Evolutionary conservation across 208 protist species (phyloP).

Genomic region (Entamoeba nuttalli): DNA sequence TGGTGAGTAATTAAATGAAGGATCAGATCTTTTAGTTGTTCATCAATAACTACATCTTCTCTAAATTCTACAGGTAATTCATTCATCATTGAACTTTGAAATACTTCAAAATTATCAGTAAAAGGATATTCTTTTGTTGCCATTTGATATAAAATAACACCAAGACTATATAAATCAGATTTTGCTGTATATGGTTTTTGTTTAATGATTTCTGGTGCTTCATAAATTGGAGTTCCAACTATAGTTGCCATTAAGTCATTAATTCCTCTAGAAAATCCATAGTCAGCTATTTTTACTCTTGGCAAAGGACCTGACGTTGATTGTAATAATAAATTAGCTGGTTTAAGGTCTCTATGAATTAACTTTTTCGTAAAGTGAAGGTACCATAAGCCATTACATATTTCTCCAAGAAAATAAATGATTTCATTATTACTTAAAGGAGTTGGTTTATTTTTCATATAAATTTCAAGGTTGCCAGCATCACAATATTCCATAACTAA

Average conservation of each 20-base stretch:
- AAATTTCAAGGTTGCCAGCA: not conserved
- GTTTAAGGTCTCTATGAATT: not conserved
- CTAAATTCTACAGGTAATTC: not conserved
- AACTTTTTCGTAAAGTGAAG: not conserved
- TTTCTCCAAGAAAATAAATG: not conserved
- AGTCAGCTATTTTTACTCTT: not conserved
- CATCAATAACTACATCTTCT: not conserved
- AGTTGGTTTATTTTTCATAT: not conserved
- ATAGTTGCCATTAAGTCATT: not conserved
- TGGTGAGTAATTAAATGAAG: not conserved
- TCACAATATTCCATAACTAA: not conserved
- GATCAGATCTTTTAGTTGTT: not conserved
- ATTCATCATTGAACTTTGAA: not conserved
- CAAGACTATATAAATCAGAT: not conserved
- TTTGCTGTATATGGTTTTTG: not conserved
- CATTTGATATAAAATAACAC: not conserved
- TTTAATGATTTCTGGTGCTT: slow-evolving; percentile 9
- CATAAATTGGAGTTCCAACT: slow-evolving; percentile 8
- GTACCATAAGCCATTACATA: not conserved
- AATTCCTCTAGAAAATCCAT: not conserved
- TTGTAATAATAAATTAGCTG: not conserved
- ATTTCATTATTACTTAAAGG: not conserved
- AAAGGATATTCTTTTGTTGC: not conserved
- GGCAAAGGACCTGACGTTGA: not conserved
- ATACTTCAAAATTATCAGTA: not conserved